Evolutionary conservation across 345 rosid species (phyloP).

Genomic region (Psidium guajava): DNA sequence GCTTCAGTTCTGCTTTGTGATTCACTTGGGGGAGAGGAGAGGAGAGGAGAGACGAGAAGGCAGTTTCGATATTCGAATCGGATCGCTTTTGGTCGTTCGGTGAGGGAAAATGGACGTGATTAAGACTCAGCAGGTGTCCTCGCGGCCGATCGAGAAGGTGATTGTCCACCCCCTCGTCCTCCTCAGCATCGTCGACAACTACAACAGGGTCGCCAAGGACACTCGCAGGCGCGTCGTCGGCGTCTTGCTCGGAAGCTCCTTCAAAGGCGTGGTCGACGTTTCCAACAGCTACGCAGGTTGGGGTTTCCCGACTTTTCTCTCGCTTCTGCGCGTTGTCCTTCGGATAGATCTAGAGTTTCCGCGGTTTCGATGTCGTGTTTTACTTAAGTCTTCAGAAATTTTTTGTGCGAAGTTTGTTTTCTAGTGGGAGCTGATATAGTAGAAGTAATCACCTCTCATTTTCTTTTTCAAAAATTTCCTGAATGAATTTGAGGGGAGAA

Average conservation of each 20-base stretch:
- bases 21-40: background rate
- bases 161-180: constrained; percentile 92
- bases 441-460: background rate
- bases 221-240: constrained; percentile 89
- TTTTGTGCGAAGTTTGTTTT: background rate
- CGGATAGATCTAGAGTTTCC: background rate
- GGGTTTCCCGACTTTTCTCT: background rate
- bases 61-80: background rate
- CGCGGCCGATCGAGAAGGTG: constrained; percentile 86
- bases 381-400: background rate
- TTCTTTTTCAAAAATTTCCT: background rate
- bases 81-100: background rate
- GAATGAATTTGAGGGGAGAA: background rate
- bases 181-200: constrained; percentile 93
- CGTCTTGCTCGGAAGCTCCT: constrained; percentile 63
- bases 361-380: background rate
- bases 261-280: constrained; percentile 78
- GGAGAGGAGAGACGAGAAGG: background rate
- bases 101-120: constrained; percentile 59
- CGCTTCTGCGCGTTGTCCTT: background rate
- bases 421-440: background rate
- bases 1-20: background rate
- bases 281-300: constrained; percentile 90
- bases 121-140: constrained; percentile 73
- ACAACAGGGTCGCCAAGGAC: constrained; percentile 87